These are phyloP conservation scores for Mucor lusitanicus DNA, from an alignment of 371 early-diverging fungal species.

Conservation along the genomic window DNA sequence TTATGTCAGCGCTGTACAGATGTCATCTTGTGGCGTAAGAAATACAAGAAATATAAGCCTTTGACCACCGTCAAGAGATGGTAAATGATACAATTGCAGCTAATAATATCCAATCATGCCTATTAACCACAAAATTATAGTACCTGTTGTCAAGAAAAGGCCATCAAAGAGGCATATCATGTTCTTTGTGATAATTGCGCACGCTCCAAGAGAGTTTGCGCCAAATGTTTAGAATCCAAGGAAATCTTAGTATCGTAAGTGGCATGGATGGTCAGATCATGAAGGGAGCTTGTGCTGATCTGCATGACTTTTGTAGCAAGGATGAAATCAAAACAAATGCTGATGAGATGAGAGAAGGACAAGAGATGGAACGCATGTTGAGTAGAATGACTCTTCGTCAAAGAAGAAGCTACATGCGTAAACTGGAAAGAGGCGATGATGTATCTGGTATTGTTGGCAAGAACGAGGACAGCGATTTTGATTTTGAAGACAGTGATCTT, in stretches of 20 bases:
- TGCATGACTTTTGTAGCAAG: slow-evolving; percentile 31
- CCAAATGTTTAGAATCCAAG: slow-evolving; percentile 83
- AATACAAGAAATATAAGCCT: slow-evolving; percentile 96
- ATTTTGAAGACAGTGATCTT: slow-evolving; percentile 47
- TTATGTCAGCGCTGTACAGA: slow-evolving; percentile 91
- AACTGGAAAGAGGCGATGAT: slow-evolving; percentile 73
- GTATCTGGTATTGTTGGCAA: slow-evolving; percentile 35
- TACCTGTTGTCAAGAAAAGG: slow-evolving; percentile 74
- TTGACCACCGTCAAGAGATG: slow-evolving; percentile 90
- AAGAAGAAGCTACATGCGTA: slow-evolving; percentile 80
- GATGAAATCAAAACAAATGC: slow-evolving; percentile 59
- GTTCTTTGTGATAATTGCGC: slow-evolving; percentile 92
- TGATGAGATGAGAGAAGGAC: slow-evolving; percentile 66
- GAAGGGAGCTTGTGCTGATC: background rate
- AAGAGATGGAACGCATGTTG: slow-evolving; percentile 73
- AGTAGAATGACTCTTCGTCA: slow-evolving; percentile 83
- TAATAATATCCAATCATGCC: background rate
- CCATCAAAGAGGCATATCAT: slow-evolving; percentile 94
- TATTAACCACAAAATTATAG: slow-evolving; percentile 10
- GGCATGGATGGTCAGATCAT: background rate
- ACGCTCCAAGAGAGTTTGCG: slow-evolving; percentile 78
- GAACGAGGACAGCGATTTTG: slow-evolving; percentile 47
- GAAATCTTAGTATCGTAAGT: slow-evolving; percentile 67
- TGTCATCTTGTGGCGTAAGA: slow-evolving; percentile 89
- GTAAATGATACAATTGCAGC: slow-evolving; percentile 35